A percentile compares a stretch with the other conserved stretches of the same genome.
Evolutionary conservation across 208 protist genomes (phyloP).

Genomic region (Leishmania arabica): DNA sequence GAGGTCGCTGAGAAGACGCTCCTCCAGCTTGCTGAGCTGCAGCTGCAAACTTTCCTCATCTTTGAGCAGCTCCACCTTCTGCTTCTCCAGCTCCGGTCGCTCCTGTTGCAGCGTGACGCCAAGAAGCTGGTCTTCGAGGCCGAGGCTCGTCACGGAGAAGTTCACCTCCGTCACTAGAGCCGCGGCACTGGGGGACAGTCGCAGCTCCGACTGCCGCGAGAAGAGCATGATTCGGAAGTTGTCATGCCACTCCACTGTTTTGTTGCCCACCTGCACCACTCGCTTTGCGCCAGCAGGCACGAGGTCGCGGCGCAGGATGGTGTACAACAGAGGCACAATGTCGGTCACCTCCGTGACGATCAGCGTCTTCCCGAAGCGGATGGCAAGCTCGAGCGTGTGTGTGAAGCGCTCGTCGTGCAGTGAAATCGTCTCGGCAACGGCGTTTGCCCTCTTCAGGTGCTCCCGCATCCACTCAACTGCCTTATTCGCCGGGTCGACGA

Average conservation of each 20-base stretch:
- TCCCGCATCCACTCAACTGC: conserved; percentile 93
- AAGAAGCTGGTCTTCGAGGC: conserved; percentile 97
- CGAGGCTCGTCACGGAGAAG: conserved; percentile 96
- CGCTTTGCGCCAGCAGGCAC: conserved; percentile 88
- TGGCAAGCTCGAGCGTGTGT: conserved; percentile 95
- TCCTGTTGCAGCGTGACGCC: conserved; percentile 95
- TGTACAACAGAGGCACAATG: conserved; percentile 95
- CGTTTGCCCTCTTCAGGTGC: conserved; percentile 78
- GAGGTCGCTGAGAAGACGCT: conserved; percentile 92
- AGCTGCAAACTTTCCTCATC: conserved; percentile 96
- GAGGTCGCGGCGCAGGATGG: conserved; percentile 95
- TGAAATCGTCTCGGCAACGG: conserved; percentile 84
- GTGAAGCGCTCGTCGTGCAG: conserved; percentile 95
- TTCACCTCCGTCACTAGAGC: conserved; percentile 95
- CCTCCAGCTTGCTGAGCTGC: conserved; percentile 93
- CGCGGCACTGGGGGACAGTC: conserved; percentile 87
- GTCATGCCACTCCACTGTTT: conserved; percentile 96
- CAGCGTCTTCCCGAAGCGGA: conserved; percentile 98
- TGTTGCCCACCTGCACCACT: conserved; percentile 96
- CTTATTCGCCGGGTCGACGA: conserved; percentile 96
- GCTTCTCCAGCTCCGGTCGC: conserved; percentile 95
- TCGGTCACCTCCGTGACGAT: conserved; percentile 95
- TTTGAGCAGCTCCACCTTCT: conserved; percentile 93
- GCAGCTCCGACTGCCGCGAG: conserved; percentile 88
- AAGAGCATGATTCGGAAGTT: conserved; percentile 96